phyloP scores from a whole-genome alignment of 257 asterid species.

The Solanum sparsipilum region DNA sequence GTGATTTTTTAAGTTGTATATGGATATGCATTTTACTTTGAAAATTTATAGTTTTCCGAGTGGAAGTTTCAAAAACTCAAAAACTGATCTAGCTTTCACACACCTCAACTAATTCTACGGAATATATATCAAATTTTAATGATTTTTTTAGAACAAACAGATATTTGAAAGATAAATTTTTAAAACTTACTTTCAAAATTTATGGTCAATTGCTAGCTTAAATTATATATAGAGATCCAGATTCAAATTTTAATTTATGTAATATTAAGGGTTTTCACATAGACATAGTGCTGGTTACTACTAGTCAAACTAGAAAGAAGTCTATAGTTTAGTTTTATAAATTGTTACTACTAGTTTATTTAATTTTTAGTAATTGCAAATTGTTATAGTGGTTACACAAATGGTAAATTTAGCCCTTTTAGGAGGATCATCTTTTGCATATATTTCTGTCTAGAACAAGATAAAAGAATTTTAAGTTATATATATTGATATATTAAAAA shows the following conservation, averaged over 20 bases:
- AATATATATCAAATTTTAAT: no score
- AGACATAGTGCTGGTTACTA: neutral
- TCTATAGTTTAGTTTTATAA: neutral
- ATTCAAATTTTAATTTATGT: neutral
- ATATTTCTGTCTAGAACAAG: neutral
- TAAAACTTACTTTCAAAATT: no score
- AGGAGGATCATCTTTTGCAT: neutral
- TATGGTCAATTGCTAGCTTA: no score
- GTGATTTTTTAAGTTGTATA: neutral
- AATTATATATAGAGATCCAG: no score
- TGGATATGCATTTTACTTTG: no score
- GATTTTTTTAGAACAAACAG: no score
- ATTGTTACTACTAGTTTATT: neutral
- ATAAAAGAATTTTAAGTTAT: neutral
- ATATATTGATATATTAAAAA: neutral
- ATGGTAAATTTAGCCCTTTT: neutral
- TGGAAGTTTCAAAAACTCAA: neutral
- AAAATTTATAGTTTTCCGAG: no score
- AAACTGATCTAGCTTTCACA: no score
- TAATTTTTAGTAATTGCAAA: neutral
- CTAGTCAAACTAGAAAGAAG: neutral
- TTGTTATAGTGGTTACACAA: neutral
- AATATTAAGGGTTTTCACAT: neutral
- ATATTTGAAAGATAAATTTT: no score
- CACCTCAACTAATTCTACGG: neutral